Base-by-base conservation (phyloP, 371 early-diverging fungal genomes). In the Mucor velutinosus region DNA sequence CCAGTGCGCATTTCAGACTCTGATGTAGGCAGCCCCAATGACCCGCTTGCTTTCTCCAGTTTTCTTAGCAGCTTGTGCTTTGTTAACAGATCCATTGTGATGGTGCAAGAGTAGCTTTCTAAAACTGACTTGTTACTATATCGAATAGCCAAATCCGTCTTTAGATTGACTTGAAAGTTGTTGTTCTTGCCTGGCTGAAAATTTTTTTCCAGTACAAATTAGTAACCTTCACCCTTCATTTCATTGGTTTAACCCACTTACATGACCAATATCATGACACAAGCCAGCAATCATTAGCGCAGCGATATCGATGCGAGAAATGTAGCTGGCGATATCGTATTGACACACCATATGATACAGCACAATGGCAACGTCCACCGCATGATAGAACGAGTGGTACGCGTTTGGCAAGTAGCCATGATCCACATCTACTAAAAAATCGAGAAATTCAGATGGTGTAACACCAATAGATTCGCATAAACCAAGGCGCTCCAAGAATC, bases 241-340 rank as follows among this genome's bases (percentile, higher is more conserved):
- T 61, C 25, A 61, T 61, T 61, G 61, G 61, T 53, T 51, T 25
- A 51, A 35, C 12, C 55, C 14, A 82, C 91, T 89, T 90, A 93
- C 93, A 77, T 96, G 97, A 41, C 94, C 92, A 62, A 92, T 89
- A 71, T 96, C 97, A 76, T 96, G 97, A 73, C 94, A 93, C 41
- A 96, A 81, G n/a, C 90, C 95, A 37, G 93, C 90, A 41, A 96
- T 86, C 30, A 95, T 73, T 45, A 95, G 71, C 10, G 90, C 86
- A 17, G 90, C 88, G 64, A 90, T 80, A 68, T 95, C 95, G 11
- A 87, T 78, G 21, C 82, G 71, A n/a, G 90, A 81, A 11, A 94
- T 72, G 56, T 89, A 89, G 10, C 82, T 83, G 0, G 80, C 76
- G 0, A 90, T 88, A 39, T 82, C 86, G 67, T 89, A 82, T 30